Evolutionary conservation across 1,139 yeast genomes (phyloP), one percentile per base, ranked within the genome.

Genomic region (Pichia inconspicua): DNA sequence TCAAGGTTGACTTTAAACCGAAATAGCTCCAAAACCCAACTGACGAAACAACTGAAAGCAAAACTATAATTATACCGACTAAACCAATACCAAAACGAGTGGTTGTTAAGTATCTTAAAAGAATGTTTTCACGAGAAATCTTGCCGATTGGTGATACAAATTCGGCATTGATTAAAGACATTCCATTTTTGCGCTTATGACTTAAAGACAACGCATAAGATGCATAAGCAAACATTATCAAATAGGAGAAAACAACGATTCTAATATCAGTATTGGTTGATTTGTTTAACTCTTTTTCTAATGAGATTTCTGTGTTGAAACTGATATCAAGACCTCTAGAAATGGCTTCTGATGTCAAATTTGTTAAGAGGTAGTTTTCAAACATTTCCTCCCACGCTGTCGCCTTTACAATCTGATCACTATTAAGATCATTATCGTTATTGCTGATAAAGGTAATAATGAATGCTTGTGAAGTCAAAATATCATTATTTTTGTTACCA

Each of bases 171-270:
- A 45, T 41, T 8, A 42, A 40, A 3, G 53, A 47, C 7, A 45
- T 34, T 14, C 41, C 37, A 10, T 38, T 45, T 28, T 27, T 22
- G 15, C 15, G 25, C 17, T 27, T 28, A 8, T 36, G 43, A 31
- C 15, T 39, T 8, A 48, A 27, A 2, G 48, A 45, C 19, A 88
- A 71, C 0, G 97, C 89, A 49, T 88, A 62, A 0, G 96, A 84
- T 0, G 95, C 95, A 62, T 92, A 92, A 0, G 87, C 55, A 60
- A 92, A 89, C 98, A 92, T 92, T n/a, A 81, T 74, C 37, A 88
- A 51, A 61, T 92, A 92, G 1, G 97, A 89, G 8, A 85, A 61
- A 1, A 78, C 69, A 7, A 92, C 78, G 45, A 88, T 82, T 49
- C 73, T 72, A 5, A 82, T 72, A 62, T 92, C 97, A 1, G 92